These are phyloP conservation scores for Pyrenula aspistea DNA, from an alignment of 495 filamentous ascomycete species.

Conservation along the genomic window DNA sequence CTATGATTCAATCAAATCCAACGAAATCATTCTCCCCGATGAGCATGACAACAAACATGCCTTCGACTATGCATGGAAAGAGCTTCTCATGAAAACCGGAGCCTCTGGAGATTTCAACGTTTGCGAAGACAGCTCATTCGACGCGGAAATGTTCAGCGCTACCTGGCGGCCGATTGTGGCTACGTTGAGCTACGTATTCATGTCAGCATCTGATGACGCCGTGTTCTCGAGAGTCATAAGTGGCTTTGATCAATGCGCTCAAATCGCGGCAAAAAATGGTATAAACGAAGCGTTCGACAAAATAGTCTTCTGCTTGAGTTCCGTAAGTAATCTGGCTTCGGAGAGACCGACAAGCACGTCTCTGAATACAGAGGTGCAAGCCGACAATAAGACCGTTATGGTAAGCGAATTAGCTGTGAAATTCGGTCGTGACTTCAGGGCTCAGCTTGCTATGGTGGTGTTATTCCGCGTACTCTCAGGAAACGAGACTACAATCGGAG, in stretches of 20 bases:
- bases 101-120: conserved; percentile 59
- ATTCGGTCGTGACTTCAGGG: conserved; percentile 87
- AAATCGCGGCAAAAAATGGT: conserved; percentile 78
- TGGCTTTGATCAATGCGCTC: conserved; percentile 91
- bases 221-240: conserved; percentile 88
- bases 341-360: conserved; percentile 64
- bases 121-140: conserved; percentile 87
- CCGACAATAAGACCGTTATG: conserved; percentile 87
- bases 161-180: conserved; percentile 94
- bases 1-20: conserved; percentile 79
- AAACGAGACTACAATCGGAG: conserved; percentile 62
- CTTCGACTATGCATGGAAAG: conserved; percentile 96
- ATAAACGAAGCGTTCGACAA: conserved; percentile 82
- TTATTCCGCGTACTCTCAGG: conserved; percentile 80
- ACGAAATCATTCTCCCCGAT: conserved; percentile 93
- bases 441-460: conserved; percentile 85
- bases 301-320: conserved; percentile 77
- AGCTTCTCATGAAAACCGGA: conserved; percentile 77
- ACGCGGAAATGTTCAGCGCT: conserved; percentile 93
- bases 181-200: conserved; percentile 94
- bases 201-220: conserved; percentile 96
- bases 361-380: conserved; percentile 94
- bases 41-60: conserved; percentile 94
- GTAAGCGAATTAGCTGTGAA: conserved; percentile 96
- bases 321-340: conserved; percentile 77